Evolutionary conservation across 2,329 filamentous ascomycete species (phyloP), one percentile per base, ranked within the genome.

Genomic region (Curvularia sp.): DNA sequence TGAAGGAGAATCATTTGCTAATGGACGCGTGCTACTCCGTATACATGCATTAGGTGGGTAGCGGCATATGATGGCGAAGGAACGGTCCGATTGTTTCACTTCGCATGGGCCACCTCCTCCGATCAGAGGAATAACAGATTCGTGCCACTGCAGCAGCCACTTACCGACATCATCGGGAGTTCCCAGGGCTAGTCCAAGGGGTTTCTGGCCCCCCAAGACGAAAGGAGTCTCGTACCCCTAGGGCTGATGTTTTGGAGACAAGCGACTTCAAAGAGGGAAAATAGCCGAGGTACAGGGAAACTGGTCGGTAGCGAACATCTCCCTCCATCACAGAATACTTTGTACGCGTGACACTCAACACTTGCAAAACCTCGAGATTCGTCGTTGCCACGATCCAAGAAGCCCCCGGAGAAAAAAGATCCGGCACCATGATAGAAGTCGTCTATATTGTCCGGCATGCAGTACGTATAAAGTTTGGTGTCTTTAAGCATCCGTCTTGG

Each of bases 361-460:
- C 60, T 54, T 57, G n/a, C 57, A 44, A 46, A 33, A 43, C 48
- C 55, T 35, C 54, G 53, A 43, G 28, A 58, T 15, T 22, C 49
- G 39, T 53, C 30, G 35, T 22, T 5, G 18, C 35, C 30, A 31
- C 30, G 8, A 28, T 53, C 43, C 38, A 57, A 28, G 50, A 43
- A 52, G 46, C 22, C 33, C 54, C 56, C 31, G 35, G 20, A 26
- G 46, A n/a, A 49, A 35, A 39, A 42, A 5, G 31, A 44, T 10
- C 28, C 52, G 18, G 33, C 44, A 70, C 46, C 33, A 77, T 77
- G 74, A 72, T 84, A 58, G 80, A 84, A 67, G 75, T 75, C 12
- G 80, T 84, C 57, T 83, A 83, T 67, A 75, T 83, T 52, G 78
- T 82, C 26, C 73, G 82, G 49, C 82, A 84, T 68, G 82, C 80